Base-by-base conservation (phyloP, 495 filamentous ascomycete genomes). In the Podospora conica region DNA sequence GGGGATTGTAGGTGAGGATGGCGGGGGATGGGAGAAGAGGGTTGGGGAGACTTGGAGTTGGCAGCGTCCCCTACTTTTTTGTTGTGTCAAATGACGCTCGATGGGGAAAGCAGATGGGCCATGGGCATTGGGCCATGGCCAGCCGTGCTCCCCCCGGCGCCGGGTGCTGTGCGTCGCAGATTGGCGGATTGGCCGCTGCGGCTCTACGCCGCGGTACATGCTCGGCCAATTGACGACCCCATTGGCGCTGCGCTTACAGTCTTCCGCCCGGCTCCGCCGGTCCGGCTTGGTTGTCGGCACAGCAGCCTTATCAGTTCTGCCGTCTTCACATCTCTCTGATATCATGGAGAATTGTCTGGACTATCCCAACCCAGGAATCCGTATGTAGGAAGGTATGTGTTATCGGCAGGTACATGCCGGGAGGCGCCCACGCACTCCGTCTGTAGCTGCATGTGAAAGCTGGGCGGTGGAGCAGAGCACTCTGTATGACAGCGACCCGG, bases 1-100 rank as follows among this genome's bases (percentile, higher is more conserved):
- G 40, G 20, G 21, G 67, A 33, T 31, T 55, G 63, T n/a, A 28
- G 56, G 55, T 23, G 67, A 56, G 23, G 65, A 58, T 48, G 53
- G 29, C n/a, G 11, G 24, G 20, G 22, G 60, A 31, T 56, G 58
- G 58, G 27, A 24, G 27, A 57, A 61, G 20, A 58, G 48, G 24
- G 55, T 27, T 61, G 54, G n/a, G n/a, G 60, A 31, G 65, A 21
- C 53, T 33, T 57, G 55, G 40, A 61, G 28, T 40, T 61, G 61
- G 22, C 63, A 18, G 53, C 60, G 29, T 40, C 12, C 25, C 33
- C 24, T 29, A 57, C 53, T 21, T 64, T 58, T 64, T 64, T 48
- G 22, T 55, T 21, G 57, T 58, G 53, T 29, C 48, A 74, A 74
- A 74, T 74, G 71, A 74, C 69, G 71, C 71, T 74, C 18, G 57